A percentile compares a stretch with the other conserved stretches of the same genome.
These are phyloP conservation scores for Piper longum DNA, from an alignment of 164 flowering plant species.

Conservation along the genomic window DNA sequence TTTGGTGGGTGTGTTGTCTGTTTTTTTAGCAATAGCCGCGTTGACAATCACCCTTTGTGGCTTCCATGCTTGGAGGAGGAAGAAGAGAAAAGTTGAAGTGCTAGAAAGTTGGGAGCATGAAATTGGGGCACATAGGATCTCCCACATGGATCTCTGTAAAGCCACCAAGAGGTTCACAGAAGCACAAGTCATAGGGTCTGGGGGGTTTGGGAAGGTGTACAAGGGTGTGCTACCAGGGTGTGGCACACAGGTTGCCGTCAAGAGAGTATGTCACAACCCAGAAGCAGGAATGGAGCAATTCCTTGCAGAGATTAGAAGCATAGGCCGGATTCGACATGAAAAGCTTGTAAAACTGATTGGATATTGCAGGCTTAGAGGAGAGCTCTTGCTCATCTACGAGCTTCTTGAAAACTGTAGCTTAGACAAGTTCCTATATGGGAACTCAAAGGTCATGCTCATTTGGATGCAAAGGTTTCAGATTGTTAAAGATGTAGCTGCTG, in stretches of 20 bases:
- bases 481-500: neutral
- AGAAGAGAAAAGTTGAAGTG: slow-evolving; percentile 5
- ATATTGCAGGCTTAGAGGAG: slow-evolving; percentile 6
- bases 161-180: slow-evolving; percentile 31
- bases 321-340: slow-evolving; percentile 5
- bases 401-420: slow-evolving; percentile 11
- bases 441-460: neutral
- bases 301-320: slow-evolving; percentile 4
- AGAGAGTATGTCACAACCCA: slow-evolving; percentile 1
- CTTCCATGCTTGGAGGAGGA: neutral
- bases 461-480: slow-evolving; percentile 5
- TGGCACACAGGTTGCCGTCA: slow-evolving; percentile 1
- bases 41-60: neutral
- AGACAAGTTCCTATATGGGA: slow-evolving; percentile 7
- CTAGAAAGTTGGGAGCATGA: slow-evolving; percentile 39
- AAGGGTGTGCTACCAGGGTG: slow-evolving; percentile 18
- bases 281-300: slow-evolving; percentile 3
- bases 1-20: neutral
- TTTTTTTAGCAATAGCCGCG: neutral
- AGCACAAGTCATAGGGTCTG: slow-evolving; percentile 20
- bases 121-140: slow-evolving; percentile 34
- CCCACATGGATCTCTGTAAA: slow-evolving; percentile 14
- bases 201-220: slow-evolving; percentile 35
- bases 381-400: slow-evolving; percentile 10
- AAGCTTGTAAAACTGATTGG: slow-evolving; percentile 10